phyloP scores from a whole-genome alignment of 1,284 basidiomycete genomes.

The Tremellales sp. region DNA sequence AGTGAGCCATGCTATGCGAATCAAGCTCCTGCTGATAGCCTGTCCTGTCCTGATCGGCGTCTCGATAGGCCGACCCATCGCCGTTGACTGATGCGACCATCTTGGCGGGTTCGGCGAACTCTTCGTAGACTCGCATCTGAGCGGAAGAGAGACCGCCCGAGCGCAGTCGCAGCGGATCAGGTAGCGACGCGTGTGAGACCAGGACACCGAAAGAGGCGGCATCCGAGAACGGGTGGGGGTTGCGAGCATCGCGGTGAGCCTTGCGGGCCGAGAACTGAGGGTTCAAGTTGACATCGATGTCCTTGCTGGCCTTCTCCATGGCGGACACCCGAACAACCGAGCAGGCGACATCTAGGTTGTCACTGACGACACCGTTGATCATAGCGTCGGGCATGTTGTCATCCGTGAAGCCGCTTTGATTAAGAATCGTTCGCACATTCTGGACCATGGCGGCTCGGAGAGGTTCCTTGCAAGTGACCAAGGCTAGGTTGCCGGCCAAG shows the following conservation, averaged over 20 bases:
- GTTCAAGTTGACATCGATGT: constrained; percentile 87
- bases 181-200: constrained; percentile 73
- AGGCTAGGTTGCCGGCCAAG: constrained; percentile 89
- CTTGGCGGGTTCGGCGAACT: constrained; percentile 64
- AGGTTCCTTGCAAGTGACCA: constrained; percentile 98
- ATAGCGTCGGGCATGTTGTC: constrained; percentile 54
- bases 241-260: constrained; percentile 68
- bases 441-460: constrained; percentile 87
- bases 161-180: constrained; percentile 84
- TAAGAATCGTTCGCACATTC: constrained; percentile 74
- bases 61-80: constrained; percentile 24
- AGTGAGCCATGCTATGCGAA: constrained; percentile 16
- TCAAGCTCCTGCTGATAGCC: constrained; percentile 25
- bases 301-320: constrained; percentile 92
- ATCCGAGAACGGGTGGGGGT: constrained; percentile 78
- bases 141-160: constrained; percentile 73
- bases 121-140: constrained; percentile 91
- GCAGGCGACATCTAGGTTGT: constrained; percentile 93
- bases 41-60: constrained; percentile 20
- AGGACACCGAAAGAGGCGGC: constrained; percentile 61
- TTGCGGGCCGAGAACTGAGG: constrained; percentile 77
- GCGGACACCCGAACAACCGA: constrained; percentile 94
- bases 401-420: constrained; percentile 83
- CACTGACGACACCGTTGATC: constrained; percentile 76
- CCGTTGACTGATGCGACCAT: constrained; percentile 21